Percentiles rank a stretch among this genome's conserved stretches.
Evolutionary conservation across 2,329 filamentous ascomycete genomes (phyloP).

Genomic region (Microascus cirrosus): DNA sequence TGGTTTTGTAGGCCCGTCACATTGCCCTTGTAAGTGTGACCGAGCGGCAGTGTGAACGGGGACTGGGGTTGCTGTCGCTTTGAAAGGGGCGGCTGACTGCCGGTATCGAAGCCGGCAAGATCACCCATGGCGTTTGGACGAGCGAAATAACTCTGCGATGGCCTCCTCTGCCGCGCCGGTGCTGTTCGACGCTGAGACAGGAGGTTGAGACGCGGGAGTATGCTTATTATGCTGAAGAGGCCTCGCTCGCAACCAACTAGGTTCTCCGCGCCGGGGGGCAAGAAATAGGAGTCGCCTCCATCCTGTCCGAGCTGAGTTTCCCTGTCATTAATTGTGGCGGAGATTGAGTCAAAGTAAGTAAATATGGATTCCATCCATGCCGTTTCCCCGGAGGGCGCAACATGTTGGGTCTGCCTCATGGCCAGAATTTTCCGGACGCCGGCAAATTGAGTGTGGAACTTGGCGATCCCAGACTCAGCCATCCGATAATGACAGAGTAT

Average conservation of each 20-base stretch:
- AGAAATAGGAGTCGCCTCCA: constrained; percentile 31
- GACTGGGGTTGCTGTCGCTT: constrained; percentile 19
- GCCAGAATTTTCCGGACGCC: constrained; percentile 84
- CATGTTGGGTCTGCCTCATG: constrained; percentile 49
- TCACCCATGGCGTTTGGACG: background rate
- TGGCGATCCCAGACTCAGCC: constrained; percentile 84
- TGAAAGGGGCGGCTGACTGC: constrained; percentile 9
- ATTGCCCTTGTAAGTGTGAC: constrained; percentile 28
- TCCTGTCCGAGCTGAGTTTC: constrained; percentile 65
- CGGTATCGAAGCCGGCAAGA: background rate
- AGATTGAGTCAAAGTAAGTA: constrained; percentile 89
- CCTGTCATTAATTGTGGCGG: constrained; percentile 81
- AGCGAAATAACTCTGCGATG: background rate
- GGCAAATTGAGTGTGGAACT: constrained; percentile 87
- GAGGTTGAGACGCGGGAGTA: constrained; percentile 74
- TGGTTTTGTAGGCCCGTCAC: constrained; percentile 14
- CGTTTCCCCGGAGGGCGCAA: constrained; percentile 52
- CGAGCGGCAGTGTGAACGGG: constrained; percentile 27
- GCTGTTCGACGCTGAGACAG: constrained; percentile 60
- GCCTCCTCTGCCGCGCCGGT: constrained; percentile 17
- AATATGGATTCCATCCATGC: constrained; percentile 90
- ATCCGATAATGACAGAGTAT: constrained; percentile 87
- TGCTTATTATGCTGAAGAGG: constrained; percentile 76
- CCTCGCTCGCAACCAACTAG: constrained; percentile 77
- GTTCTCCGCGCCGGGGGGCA: constrained; percentile 62